Conservation (phyloP, 108 stramenopile genomes). For the Asterionellopsis glacialis region DNA sequence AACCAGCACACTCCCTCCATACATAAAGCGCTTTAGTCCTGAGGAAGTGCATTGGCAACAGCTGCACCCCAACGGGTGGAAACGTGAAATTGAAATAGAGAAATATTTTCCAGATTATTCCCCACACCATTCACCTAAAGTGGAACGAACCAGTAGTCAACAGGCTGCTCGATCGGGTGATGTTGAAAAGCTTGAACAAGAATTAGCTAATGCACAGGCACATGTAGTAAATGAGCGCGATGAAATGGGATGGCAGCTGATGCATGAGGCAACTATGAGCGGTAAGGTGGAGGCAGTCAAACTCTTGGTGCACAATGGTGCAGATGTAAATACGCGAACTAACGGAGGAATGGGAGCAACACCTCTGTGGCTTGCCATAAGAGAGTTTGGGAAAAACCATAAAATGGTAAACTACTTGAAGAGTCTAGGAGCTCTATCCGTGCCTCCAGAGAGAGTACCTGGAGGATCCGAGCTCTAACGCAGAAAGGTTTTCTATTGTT, state of each 20-base stretch:
- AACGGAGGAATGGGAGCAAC: constrained; percentile 48
- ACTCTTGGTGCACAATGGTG: constrained; percentile 48
- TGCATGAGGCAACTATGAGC: constrained; percentile 52
- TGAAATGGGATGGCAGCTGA: constrained; percentile 46
- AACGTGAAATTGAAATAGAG: constrained; percentile 3
- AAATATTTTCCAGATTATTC: too few species aligned
- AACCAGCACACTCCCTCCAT: constrained; percentile 28
- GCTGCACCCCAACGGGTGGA: constrained; percentile 39
- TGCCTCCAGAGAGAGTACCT: constrained; percentile 26
- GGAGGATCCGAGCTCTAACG: too few species aligned
- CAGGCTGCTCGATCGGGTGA: constrained; percentile 50
- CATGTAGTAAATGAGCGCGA: constrained; percentile 29
- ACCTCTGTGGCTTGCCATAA: constrained; percentile 32
- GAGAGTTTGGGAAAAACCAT: constrained; percentile 32
- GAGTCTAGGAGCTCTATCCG: constrained; percentile 36
- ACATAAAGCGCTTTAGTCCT: constrained; percentile 36
- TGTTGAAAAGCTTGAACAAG: constrained; percentile 38
- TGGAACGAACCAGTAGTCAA: constrained; percentile 35
- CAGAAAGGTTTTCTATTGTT: too few species aligned
- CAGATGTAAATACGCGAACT: constrained; percentile 50
- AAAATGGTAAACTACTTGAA: constrained; percentile 37
- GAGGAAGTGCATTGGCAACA: constrained; percentile 39
- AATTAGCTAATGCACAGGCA: constrained; percentile 15
- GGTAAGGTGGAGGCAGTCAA: constrained; percentile 54
- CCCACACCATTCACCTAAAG: background rate